Base-by-base conservation (phyloP, 805 yeast species). In the Groenewaldozyma tartarivorans region DNA sequence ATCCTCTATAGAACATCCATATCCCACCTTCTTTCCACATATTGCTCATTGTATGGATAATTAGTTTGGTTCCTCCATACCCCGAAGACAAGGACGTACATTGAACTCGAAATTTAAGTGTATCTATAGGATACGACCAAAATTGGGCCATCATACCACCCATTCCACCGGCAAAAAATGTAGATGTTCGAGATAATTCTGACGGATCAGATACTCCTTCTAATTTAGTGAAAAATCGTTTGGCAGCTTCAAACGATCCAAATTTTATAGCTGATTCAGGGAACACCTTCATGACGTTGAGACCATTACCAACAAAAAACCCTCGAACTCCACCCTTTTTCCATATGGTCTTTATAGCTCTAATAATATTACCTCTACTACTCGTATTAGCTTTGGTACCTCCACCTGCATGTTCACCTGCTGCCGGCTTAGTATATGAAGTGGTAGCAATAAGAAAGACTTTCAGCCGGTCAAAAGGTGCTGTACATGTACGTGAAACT, bases 211-310 rank as follows among this genome's bases (percentile, higher is more conserved):
- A 69, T 4, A 77, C 78, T 11, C 94, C 94, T 61, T 86, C 96
- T 5, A 88, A 44, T 20, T 65, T 58, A 17, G 94, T 80, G 54
- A 92, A 66, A 21, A 80, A 55, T 42, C 82, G 68, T 54, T 92
- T 92, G 0, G 88, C 79, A 4, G 86, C 73, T 59, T 90, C 98
- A 59, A 92, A 90, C 3, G 95, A 78, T 2, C 98, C 97, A 62
- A 92, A 90, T 57, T 92, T 92, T 75, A 90, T 90, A 1, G 97
- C 96, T 29, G 94, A 81, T 59, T 90, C 98, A 0, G 98, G 98
- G 56, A 92, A 85, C 17, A 90, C 96, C 58, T 90, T 90, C 41
- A 88, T 53, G n/a, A 83, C 85, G 58, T 92, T 92, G 36, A 90
- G 67, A 1, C 96, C 97, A 63, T 90, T 90, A 31, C 96, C 98